Percentiles rank a stretch among this genome's conserved stretches.
These are phyloP conservation scores for Tillandsia fasciculata DNA, from an alignment of 176 grass and related monocot species.

Conservation along the genomic window DNA sequence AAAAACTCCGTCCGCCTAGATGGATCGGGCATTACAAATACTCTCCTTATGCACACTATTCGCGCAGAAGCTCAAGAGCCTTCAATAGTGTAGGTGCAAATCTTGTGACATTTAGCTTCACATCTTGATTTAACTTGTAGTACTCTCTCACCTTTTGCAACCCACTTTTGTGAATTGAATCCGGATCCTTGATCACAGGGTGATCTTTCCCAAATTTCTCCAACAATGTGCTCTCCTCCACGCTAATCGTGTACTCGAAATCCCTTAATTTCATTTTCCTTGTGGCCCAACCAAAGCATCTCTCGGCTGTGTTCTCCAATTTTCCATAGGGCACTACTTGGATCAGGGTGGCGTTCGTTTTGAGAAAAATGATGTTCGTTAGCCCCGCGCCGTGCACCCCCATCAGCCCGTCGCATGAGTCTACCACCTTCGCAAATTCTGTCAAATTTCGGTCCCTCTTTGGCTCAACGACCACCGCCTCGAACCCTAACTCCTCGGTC, in stretches of 20 bases:
- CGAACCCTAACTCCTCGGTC: conserved; percentile 29
- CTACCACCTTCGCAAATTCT: conserved; percentile 36
- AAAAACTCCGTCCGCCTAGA: too few relatives aligned
- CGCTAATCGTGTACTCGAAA: conserved; percentile 53
- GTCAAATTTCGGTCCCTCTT: conserved; percentile 25
- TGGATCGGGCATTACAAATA: too few relatives aligned
- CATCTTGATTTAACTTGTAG: conserved; percentile 61
- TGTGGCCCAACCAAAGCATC: conserved; percentile 33
- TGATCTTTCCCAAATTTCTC: conserved; percentile 53
- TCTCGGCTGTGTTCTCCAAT: conserved; percentile 36
- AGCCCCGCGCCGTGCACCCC: conserved; percentile 73
- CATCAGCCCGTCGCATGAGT: conserved; percentile 78
- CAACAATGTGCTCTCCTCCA: conserved; percentile 50
- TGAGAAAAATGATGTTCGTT: conserved; percentile 69
- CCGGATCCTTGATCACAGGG: conserved; percentile 38
- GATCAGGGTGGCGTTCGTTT: conserved; percentile 42
- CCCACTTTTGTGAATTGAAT: conserved; percentile 39
- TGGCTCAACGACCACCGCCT: conserved; percentile 36
- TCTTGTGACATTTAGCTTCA: conserved; percentile 1
- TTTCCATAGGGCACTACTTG: conserved; percentile 72
- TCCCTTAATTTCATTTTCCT: conserved; percentile 41
- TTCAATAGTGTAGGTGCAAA: too few relatives aligned
- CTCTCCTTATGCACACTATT: too few relatives aligned
- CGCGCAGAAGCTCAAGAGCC: too few relatives aligned
- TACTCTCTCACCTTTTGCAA: conserved; percentile 46